Base-by-base conservation (phyloP, 441 rosid genomes). In the Macaranga tanarius region DNA sequence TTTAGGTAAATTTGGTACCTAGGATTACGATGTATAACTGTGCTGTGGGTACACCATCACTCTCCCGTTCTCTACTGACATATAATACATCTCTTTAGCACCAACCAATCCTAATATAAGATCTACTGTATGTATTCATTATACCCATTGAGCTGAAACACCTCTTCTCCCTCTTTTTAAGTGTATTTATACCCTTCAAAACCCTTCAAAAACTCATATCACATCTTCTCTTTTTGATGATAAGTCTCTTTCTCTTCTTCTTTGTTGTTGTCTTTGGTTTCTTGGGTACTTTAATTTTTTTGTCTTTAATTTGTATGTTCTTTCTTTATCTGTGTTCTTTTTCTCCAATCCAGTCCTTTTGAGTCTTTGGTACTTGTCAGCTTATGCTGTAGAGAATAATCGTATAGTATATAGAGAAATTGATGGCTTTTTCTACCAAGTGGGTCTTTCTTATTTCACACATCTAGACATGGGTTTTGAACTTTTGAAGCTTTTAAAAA, bases 1-100 rank as follows among this genome's bases (percentile, higher is more conserved):
- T 84, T 83, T 78, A 70, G 84, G 79, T 79, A 77, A 81, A 82
- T 82, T 77, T 84, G 83, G 95, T 80, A 73, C 84, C 85, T 82
- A 68, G 69, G 98, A 91, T 86, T 87, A 80, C 81, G 94, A 93
- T 90, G 91, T 83, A 31, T 77, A 89, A 88, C 95, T 79, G 89
- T 79, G 89, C 84, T 84, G 86, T 79, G 83, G 83, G 75, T 62
- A 75, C 85, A 67, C 63, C 66, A 28, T 72, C 81, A 60, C 73
- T 67, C 72, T 67, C 64, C 54, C 56, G 54, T 26, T 66, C 60
- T 22, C 70, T 26, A 50, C 87, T 81, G 79, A 74, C 72, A 71
- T 76, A 80, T 84, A 50, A 8, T 16, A 50, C 13, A 50, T 51
- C 56, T 84, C 83, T 81, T 57, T 68, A 25, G 52, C 82, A 76